Evolutionary conservation across 768 basidiomycete species (phyloP).

Genomic region (Amanita thiersii): DNA sequence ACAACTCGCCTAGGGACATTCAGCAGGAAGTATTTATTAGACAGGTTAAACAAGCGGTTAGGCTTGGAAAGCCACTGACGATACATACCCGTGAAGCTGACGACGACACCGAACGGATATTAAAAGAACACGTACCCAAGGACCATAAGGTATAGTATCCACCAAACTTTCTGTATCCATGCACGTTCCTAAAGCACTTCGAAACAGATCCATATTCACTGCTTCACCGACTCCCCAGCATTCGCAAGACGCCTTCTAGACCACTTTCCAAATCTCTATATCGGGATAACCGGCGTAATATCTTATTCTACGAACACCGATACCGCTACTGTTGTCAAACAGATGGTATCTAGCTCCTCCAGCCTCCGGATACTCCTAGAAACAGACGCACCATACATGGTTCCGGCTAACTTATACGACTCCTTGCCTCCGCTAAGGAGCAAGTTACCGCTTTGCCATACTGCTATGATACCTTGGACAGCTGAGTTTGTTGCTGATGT

Average conservation of each 20-base stretch:
- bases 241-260: conserved; percentile 65
- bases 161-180: background rate
- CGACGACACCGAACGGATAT: conserved; percentile 68
- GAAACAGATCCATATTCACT: conserved; percentile 74
- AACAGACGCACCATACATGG: conserved; percentile 87
- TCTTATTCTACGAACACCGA: conserved; percentile 71
- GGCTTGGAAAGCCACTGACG: conserved; percentile 67
- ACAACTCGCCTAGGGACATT: conserved; percentile 60
- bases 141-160: conserved; percentile 47
- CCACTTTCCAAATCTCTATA: conserved; percentile 75
- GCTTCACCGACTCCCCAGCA: conserved; percentile 76
- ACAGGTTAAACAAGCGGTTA: conserved; percentile 63
- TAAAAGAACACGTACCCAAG: conserved; percentile 68
- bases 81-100: conserved; percentile 87
- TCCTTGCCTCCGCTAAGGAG: conserved; percentile 46
- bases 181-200: background rate
- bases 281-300: conserved; percentile 82
- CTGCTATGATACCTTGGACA: conserved; percentile 82
- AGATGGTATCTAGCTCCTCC: conserved; percentile 26
- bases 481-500: conserved; percentile 62
- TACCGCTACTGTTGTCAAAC: conserved; percentile 58
- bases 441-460: conserved; percentile 63
- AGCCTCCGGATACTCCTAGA: conserved; percentile 52
- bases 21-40: conserved; percentile 61
- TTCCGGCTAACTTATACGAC: conserved; percentile 64